Percentiles rank a stretch among this genome's conserved stretches.
Evolutionary conservation across 257 asterid species (phyloP).

Genomic region (Nicotiana undulata): DNA sequence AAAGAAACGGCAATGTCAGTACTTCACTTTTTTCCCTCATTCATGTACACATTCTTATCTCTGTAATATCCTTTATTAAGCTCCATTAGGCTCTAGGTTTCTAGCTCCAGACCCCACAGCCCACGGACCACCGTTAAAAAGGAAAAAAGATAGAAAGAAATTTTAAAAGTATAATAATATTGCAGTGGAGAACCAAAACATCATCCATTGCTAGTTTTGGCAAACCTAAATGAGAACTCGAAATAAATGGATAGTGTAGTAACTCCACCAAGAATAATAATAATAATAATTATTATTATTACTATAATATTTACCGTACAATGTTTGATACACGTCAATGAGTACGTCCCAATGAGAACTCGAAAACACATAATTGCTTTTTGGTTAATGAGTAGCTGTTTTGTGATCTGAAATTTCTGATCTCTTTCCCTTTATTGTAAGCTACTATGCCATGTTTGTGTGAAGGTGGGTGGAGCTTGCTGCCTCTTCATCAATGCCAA

Average conservation of each 20-base stretch:
- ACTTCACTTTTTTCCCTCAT: slow-evolving; percentile 13
- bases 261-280: background rate
- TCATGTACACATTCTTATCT: background rate
- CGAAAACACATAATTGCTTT: background rate
- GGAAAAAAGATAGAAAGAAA: background rate
- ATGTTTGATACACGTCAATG: background rate
- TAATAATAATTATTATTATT: too few relatives aligned
- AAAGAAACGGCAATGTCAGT: background rate
- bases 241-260: background rate
- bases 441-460: background rate
- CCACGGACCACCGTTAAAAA: slow-evolving; percentile 17
- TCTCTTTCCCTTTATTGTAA: background rate
- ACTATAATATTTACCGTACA: background rate
- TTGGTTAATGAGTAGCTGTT: background rate
- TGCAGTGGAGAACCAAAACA: slow-evolving; percentile 11
- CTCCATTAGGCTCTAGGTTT: slow-evolving; percentile 3
- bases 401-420: background rate
- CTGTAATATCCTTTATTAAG: background rate
- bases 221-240: too few relatives aligned
- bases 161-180: slow-evolving; percentile 4
- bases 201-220: slow-evolving; percentile 37
- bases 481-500: too few relatives aligned
- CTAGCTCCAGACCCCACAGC: background rate
- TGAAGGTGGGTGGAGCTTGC: too few relatives aligned
- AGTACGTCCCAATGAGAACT: background rate